Percentiles rank a stretch among this genome's conserved stretches.
Evolutionary conservation across 768 basidiomycete species (phyloP).

Genomic region (Lactarius indigo): DNA sequence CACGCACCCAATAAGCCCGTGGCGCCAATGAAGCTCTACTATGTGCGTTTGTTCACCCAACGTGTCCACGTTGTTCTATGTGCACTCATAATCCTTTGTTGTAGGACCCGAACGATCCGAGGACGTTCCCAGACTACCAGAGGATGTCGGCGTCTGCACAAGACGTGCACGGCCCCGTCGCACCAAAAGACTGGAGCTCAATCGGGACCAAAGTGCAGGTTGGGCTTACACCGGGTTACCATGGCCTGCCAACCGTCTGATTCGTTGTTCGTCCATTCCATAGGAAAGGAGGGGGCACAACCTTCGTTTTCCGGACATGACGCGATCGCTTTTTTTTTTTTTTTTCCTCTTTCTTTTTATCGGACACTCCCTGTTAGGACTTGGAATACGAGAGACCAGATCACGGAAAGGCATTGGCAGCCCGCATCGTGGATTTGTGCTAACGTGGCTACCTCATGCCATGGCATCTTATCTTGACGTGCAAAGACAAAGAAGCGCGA

Average conservation of each 20-base stretch:
- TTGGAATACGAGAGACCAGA: too few relatives aligned
- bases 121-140: constrained; percentile 6
- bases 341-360: neutral
- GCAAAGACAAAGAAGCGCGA: too few relatives aligned
- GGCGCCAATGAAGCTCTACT: neutral
- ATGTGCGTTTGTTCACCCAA: neutral
- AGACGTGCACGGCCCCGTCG: neutral
- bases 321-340: neutral
- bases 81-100: neutral
- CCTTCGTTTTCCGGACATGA: neutral
- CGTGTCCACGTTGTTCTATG: neutral
- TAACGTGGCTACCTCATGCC: too few relatives aligned
- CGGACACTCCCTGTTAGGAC: too few relatives aligned
- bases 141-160: neutral
- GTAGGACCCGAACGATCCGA: constrained; percentile 14
- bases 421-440: too few relatives aligned
- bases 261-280: too few relatives aligned
- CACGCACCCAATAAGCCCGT: neutral
- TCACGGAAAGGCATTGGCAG: too few relatives aligned
- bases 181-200: neutral
- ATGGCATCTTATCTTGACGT: too few relatives aligned
- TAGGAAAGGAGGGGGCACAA: neutral
- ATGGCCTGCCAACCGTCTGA: constrained; percentile 5
- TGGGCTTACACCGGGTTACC: neutral
- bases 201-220: neutral